Conservation (phyloP, 106 monocot genomes). For the Apostasia shenzhenica region DNA sequence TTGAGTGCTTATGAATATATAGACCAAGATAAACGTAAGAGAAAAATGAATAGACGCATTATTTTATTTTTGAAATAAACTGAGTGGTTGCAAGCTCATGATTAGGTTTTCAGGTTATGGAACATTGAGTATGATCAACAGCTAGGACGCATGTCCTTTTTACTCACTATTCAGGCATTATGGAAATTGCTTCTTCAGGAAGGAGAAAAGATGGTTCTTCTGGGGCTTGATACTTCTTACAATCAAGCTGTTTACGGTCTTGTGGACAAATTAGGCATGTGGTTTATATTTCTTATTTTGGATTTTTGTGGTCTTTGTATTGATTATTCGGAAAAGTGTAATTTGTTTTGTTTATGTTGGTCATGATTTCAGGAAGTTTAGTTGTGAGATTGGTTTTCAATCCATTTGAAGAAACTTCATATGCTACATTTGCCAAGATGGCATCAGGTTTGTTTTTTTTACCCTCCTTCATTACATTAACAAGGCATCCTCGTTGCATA, state of each 20-base stretch:
- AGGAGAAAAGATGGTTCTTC: slow-evolving; percentile 90
- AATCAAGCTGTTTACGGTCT: slow-evolving; percentile 90
- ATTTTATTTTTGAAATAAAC: background rate
- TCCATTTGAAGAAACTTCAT: slow-evolving; percentile 88
- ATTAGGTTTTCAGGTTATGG: slow-evolving; percentile 32
- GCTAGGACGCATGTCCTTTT: slow-evolving; percentile 49
- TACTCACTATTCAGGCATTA: slow-evolving; percentile 67
- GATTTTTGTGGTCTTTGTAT: background rate
- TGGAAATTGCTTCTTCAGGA: slow-evolving; percentile 90
- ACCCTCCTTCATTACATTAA: background rate
- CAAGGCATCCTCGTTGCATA: too few relatives aligned
- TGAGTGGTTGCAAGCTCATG: background rate
- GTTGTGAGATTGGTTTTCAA: slow-evolving; percentile 89
- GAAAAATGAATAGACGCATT: background rate
- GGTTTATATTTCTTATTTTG: background rate
- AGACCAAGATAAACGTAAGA: background rate
- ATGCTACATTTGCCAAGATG: slow-evolving; percentile 73
- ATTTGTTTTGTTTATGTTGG: background rate
- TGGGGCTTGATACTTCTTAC: slow-evolving; percentile 76
- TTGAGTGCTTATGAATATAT: background rate
- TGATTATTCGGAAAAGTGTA: background rate
- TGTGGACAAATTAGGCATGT: slow-evolving; percentile 84
- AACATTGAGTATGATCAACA: slow-evolving; percentile 50
- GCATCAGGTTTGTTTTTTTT: slow-evolving; percentile 55
- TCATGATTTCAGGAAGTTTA: slow-evolving; percentile 61